Base-by-base conservation (phyloP, 116 monocot genomes). In the Papilionanthe hybrid region DNA sequence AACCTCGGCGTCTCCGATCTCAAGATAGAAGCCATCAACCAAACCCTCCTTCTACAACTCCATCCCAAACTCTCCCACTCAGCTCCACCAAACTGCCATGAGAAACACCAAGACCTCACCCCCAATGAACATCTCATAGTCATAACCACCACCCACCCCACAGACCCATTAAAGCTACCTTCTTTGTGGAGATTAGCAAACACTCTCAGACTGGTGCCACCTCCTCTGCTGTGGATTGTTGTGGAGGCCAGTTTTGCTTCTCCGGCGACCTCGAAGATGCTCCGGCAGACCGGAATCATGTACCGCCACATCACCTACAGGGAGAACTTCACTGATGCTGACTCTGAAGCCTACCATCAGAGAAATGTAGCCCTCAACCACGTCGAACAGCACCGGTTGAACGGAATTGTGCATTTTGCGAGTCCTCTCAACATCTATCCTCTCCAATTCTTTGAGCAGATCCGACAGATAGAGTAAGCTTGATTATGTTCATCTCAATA, bases 141-240 rank as follows among this genome's bases (percentile, higher is more conserved):
- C 23, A 80, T 95, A 12, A 96, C 95, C 17, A 85, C 89, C 1
- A 83, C 87, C 28, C 32, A 77, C 25, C 58, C 78, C 37, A 67
- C 49, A 5, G 85, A 88, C 79, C 75, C 75, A 11, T 28, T 84
- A 12, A 77, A 82, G 43, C 72, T 15, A 20, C 83, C 87, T 15
- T 79, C 83, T 5, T 72, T 98, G 83, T 75, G 43, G 79, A 85
- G 93, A 49, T 53, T 94, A 72, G 86, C 82, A 5, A 66, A 88
- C 55, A 90, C 93, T 3, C 29, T 98, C 77, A 83, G 76, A 44
- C 66, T 90, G 69, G 94, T 94, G 3, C 85, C 85, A 5, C 77
- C 94, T 48, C 98, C 98, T n/a, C 79, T 98, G n/a, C 82, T 98
- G 1, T 98, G 98, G 98, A 53, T 98, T 53, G 83, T 98, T 9